Evolutionary conservation across 129 eudicot species (phyloP).

Genomic region (Centaurea solstitialis): DNA sequence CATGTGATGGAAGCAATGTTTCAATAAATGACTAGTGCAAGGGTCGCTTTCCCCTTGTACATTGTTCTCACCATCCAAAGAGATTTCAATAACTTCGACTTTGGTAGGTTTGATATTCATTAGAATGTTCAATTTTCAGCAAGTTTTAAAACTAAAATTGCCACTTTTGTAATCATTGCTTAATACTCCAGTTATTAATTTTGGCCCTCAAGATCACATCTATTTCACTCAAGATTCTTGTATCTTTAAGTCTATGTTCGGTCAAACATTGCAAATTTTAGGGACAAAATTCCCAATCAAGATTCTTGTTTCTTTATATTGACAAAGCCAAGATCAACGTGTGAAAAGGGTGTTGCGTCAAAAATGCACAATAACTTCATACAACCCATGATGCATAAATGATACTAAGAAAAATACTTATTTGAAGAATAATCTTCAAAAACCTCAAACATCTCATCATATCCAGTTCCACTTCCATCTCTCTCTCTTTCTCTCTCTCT

Average conservation of each 20-base stretch:
- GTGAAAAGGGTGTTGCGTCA: neutral
- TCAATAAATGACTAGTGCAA: neutral
- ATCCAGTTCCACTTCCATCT: neutral
- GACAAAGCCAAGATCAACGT: neutral
- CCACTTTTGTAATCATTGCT: neutral
- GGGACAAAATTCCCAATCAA: neutral
- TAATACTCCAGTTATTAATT: neutral
- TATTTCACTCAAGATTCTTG: neutral
- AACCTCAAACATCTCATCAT: neutral
- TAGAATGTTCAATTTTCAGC: conserved; percentile 1
- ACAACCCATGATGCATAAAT: conserved; percentile 7
- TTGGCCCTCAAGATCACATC: neutral
- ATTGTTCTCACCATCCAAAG: neutral
- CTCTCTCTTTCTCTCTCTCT: no score
- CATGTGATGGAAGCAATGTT: neutral
- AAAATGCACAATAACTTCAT: neutral
- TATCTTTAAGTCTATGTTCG: no score
- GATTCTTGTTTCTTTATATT: neutral
- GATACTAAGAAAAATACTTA: neutral
- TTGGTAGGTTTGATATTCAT: conserved; percentile 10
- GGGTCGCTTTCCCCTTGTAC: neutral
- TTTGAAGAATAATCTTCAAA: neutral
- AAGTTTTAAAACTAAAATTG: neutral
- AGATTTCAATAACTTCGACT: neutral
- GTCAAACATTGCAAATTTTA: neutral